Evolutionary conservation across 805 yeast genomes (phyloP).

Genomic region (Candida saitoana): DNA sequence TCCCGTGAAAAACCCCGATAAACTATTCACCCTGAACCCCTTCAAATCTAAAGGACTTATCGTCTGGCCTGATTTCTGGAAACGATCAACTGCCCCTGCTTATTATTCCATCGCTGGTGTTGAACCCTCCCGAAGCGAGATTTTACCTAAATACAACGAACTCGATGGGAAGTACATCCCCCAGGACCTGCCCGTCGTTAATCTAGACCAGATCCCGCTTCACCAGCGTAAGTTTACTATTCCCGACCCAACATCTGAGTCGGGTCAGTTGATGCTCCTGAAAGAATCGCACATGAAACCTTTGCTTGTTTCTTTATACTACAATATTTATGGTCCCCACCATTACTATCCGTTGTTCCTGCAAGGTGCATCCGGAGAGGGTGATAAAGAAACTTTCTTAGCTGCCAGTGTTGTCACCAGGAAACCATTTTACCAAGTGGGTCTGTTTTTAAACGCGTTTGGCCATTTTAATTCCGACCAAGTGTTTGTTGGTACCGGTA

Average conservation of each 20-base stretch:
- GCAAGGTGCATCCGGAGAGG: constrained; percentile 61
- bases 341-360: constrained; percentile 41
- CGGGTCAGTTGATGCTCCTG: constrained; percentile 41
- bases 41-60: constrained; percentile 52
- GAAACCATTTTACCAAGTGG: constrained; percentile 51
- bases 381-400: constrained; percentile 74
- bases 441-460: constrained; percentile 47
- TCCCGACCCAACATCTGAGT: constrained; percentile 33
- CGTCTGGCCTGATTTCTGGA: constrained; percentile 89
- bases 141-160: constrained; percentile 34
- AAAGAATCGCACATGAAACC: constrained; percentile 36
- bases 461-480: constrained; percentile 37
- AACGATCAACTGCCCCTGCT: constrained; percentile 71
- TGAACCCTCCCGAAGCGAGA: constrained; percentile 20
- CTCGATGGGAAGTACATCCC: constrained; percentile 16
- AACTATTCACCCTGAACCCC: constrained; percentile 53
- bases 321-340: constrained; percentile 40
- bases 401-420: constrained; percentile 58
- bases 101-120: constrained; percentile 68
- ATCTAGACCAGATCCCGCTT: constrained; percentile 20
- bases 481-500: constrained; percentile 63
- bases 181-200: constrained; percentile 3
- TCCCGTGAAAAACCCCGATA: constrained; percentile 63
- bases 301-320: constrained; percentile 36
- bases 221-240: constrained; percentile 30